A percentile compares a stretch with the other conserved stretches of the same genome.
Evolutionary conservation across 2,329 filamentous ascomycete species (phyloP).

Genomic region (Cadophora sp.): DNA sequence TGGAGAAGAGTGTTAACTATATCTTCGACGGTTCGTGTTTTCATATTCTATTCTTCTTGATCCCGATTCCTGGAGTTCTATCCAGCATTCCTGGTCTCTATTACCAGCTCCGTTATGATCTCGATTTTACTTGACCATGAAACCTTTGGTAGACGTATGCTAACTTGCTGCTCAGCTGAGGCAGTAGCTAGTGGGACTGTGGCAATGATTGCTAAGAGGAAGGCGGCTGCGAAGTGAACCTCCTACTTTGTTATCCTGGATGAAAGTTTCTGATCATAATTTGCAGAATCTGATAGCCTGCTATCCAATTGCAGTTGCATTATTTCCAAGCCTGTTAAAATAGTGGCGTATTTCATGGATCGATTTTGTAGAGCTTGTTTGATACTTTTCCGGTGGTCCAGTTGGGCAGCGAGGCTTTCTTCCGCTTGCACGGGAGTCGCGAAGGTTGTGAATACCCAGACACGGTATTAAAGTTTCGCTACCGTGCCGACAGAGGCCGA

Average conservation of each 20-base stretch:
- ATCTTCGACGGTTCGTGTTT: slow-evolving; percentile 60
- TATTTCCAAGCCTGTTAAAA: too few species aligned
- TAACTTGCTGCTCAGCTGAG: neutral
- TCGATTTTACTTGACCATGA: neutral
- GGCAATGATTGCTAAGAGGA: slow-evolving; percentile 47
- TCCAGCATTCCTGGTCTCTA: too few species aligned
- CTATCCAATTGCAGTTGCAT: too few species aligned
- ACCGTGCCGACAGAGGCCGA: neutral
- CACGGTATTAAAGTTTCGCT: neutral
- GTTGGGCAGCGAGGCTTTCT: too few species aligned
- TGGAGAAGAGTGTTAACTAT: slow-evolving; percentile 69
- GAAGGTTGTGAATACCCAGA: neutral
- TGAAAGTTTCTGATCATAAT: slow-evolving; percentile 18
- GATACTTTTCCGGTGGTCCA: neutral
- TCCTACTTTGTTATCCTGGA: neutral
- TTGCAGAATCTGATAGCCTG: slow-evolving; percentile 20
- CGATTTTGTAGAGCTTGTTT: neutral
- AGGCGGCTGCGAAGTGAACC: slow-evolving; percentile 24
- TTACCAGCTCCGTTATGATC: neutral
- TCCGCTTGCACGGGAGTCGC: neutral
- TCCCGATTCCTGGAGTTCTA: neutral
- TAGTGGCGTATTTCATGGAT: neutral
- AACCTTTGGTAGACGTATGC: neutral
- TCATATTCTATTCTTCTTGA: neutral
- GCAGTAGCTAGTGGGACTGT: slow-evolving; percentile 50